A percentile compares a stretch with the other conserved stretches of the same genome.
Conservation (phyloP, 176 grass and related monocot species). For the Ananas comosus region DNA sequence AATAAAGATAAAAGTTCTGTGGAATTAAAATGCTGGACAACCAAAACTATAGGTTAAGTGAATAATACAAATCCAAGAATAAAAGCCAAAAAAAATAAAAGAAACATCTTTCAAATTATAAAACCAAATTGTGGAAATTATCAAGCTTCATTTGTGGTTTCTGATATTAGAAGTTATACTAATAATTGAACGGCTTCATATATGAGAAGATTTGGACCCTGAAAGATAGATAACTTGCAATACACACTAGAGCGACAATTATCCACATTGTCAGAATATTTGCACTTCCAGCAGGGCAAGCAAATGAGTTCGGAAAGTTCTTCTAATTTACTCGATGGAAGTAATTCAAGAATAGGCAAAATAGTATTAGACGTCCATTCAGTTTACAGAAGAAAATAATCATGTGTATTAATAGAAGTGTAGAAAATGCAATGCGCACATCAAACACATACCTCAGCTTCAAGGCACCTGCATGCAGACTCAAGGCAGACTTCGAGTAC, state of each 20-base stretch:
- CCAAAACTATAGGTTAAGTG: background rate
- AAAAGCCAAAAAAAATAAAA: slow-evolving; percentile 12
- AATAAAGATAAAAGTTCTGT: background rate
- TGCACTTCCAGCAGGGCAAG: background rate
- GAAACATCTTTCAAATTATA: background rate
- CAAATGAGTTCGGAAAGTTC: background rate
- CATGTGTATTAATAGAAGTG: background rate
- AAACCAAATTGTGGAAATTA: background rate
- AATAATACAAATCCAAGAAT: background rate
- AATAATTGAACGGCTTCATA: background rate
- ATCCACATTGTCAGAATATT: background rate
- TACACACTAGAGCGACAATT: background rate
- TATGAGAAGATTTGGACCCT: background rate
- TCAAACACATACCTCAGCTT: slow-evolving; percentile 60
- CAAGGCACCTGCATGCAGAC: slow-evolving; percentile 83
- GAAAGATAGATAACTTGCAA: background rate
- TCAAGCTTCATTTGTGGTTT: background rate
- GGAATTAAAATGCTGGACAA: slow-evolving; percentile 1
- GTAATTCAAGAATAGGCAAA: too few species aligned
- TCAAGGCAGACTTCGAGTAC: slow-evolving; percentile 95
- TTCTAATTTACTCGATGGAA: background rate
- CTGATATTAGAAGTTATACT: too few species aligned
- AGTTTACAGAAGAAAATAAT: too few species aligned
- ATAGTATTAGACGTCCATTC: too few species aligned
- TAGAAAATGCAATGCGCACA: background rate